A percentile compares a stretch with the other conserved stretches of the same genome.
Conservation (phyloP, 1,284 basidiomycete genomes). For the Leccinum variabile region DNA sequence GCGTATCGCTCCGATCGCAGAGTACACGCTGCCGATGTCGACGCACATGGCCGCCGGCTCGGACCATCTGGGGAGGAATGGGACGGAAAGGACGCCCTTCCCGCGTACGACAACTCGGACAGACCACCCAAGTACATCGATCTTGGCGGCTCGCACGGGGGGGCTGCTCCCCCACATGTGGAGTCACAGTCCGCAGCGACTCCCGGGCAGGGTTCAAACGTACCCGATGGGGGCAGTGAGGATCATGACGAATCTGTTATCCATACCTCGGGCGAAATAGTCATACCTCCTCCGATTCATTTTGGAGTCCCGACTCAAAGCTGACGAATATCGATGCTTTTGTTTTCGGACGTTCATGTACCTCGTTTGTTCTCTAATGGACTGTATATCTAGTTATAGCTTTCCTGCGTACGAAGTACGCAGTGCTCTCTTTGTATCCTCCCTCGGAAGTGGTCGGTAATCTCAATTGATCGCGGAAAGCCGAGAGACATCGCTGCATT, state of each 20-base stretch:
- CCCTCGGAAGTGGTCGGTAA: background rate
- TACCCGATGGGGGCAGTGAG: background rate
- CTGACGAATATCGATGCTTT: slow-evolving; percentile 11
- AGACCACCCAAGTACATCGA: slow-evolving; percentile 47
- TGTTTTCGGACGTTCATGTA: background rate
- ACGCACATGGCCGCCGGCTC: slow-evolving; percentile 39
- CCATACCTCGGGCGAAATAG: background rate
- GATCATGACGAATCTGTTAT: background rate
- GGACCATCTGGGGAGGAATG: slow-evolving; percentile 26
- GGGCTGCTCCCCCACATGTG: background rate
- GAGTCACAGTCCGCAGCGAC: background rate
- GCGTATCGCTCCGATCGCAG: slow-evolving; percentile 23
- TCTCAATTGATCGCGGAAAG: background rate
- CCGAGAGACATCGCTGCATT: background rate
- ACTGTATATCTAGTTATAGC: background rate
- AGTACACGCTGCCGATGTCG: slow-evolving; percentile 38
- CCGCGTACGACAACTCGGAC: slow-evolving; percentile 45
- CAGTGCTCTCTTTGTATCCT: background rate
- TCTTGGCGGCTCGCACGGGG: slow-evolving; percentile 9
- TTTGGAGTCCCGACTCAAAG: background rate
- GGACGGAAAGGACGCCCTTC: slow-evolving; percentile 45
- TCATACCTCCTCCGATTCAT: background rate
- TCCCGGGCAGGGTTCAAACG: slow-evolving; percentile 6
- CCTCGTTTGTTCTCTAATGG: background rate
- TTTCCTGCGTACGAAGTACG: background rate